Base-by-base conservation (phyloP, 208 protist genomes). In the Strigomonas oncopelti region DNA sequence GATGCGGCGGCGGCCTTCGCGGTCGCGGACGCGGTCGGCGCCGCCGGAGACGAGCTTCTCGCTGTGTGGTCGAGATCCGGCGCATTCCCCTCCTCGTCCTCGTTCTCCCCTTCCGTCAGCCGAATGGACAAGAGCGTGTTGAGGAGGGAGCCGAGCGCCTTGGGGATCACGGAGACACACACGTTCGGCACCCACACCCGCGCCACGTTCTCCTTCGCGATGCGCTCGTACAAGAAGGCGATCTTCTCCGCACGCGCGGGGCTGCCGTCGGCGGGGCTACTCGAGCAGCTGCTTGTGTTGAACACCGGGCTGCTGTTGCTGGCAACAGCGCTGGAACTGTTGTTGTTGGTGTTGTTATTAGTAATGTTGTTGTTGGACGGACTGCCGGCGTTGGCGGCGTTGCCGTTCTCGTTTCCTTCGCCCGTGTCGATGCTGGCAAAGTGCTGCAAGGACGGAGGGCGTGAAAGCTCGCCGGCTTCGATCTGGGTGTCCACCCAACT, bases 41-140 rank as follows among this genome's bases (percentile, higher is more conserved):
- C 52, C 46, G 9, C 11, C 4, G 46, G 4, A 52, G n/a, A 14
- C 38, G 31, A 5, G 58, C 34, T 20, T 9, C n/a, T 31, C 5
- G 13, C 31, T 3, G 31, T 62, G 34, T 31, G 25, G 58, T 42
- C 46, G 31, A 36, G 18, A 1, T 24, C 31, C 22, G 58, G 31
- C 22, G 29, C 56, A 8, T 20, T 27, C 27, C 29, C 28, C 25
- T 34, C 28, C 11, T 60, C 60, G 1, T 52, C 11, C 20, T 31
- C 27, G 18, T 64, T 38, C 38, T 28, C 38, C 22, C 42, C 63
- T 18, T 65, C 27, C 42, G 84, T 78, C 25, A 93, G 63, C 38
- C 78, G 71, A 61, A 94, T 62, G 14, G 84, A 94, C 22, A 94
- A 73, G 3, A 94, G 61, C 36, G 79, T 74, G 72, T 94, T 92